Evolutionary conservation across 495 filamentous ascomycete genomes (phyloP).

Genomic region (Penicillium daleae): DNA sequence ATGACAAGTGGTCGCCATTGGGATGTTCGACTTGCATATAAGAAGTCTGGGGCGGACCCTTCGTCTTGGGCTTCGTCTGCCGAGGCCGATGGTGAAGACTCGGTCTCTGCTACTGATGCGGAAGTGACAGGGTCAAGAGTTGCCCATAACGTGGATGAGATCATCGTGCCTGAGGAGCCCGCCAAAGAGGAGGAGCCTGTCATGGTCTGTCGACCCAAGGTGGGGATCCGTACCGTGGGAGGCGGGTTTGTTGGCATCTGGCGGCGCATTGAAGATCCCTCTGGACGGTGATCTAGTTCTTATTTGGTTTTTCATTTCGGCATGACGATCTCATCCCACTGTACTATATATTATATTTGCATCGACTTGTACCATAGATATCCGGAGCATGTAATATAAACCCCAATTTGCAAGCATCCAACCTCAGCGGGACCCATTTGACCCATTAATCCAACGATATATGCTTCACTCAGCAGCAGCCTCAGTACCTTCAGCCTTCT

Average conservation of each 20-base stretch:
- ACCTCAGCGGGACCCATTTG: too few relatives aligned
- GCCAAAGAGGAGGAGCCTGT: slow-evolving; percentile 46
- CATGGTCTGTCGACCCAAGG: slow-evolving; percentile 72
- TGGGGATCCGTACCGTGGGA: slow-evolving; percentile 61
- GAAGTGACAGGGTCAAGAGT: slow-evolving; percentile 14
- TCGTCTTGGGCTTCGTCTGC: slow-evolving; percentile 36
- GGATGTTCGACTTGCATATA: slow-evolving; percentile 63
- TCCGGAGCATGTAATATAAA: slow-evolving; percentile 19
- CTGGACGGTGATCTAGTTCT: slow-evolving; percentile 11
- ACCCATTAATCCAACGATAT: background rate
- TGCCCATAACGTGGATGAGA: slow-evolving; percentile 7
- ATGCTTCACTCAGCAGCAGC: background rate
- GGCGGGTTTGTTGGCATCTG: slow-evolving; percentile 76
- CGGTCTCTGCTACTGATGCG: slow-evolving; percentile 8
- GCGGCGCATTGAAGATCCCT: slow-evolving; percentile 51
- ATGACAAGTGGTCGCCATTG: slow-evolving; percentile 62
- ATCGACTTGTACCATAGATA: slow-evolving; percentile 11
- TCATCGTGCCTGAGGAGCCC: slow-evolving; percentile 12
- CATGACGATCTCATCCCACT: background rate
- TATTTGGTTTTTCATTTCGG: background rate
- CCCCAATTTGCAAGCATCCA: background rate
- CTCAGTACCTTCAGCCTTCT: background rate
- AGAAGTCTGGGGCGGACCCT: slow-evolving; percentile 49
- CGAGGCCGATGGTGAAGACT: slow-evolving; percentile 18
- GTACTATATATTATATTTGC: slow-evolving; percentile 17